These are phyloP conservation scores for Taiozyma onychis DNA, from an alignment of 1,139 yeast species.

Conservation along the genomic window DNA sequence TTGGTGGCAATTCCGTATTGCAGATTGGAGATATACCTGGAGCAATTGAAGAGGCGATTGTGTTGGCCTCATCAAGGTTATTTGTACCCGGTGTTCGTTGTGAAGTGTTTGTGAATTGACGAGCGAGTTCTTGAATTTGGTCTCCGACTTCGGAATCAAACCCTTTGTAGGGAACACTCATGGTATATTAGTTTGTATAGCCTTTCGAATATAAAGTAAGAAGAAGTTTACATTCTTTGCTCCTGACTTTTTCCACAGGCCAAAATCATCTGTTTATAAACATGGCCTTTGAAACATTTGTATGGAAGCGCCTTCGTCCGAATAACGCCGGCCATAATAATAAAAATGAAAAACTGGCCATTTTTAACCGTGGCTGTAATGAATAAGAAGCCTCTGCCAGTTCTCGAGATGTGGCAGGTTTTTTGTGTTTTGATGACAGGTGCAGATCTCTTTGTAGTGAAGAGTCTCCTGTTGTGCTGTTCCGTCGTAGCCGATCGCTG, in stretches of 20 bases:
- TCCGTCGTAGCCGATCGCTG: background rate
- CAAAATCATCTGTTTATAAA: background rate
- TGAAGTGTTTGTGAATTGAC: conserved; percentile 7
- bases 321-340: too few relatives aligned
- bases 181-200: background rate
- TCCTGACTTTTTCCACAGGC: too few relatives aligned
- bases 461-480: background rate
- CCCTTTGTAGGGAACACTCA: background rate
- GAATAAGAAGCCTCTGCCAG: too few relatives aligned
- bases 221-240: too few relatives aligned
- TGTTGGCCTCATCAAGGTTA: background rate
- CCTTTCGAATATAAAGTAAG: too few relatives aligned
- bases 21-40: background rate
- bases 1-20: background rate
- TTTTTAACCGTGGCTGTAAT: too few relatives aligned
- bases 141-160: background rate
- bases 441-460: too few relatives aligned
- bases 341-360: too few relatives aligned
- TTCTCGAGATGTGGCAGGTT: too few relatives aligned
- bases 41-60: background rate
- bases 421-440: too few relatives aligned
- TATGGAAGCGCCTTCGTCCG: too few relatives aligned
- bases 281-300: too few relatives aligned
- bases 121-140: conserved; percentile 5
- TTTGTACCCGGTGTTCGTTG: background rate